phyloP scores from a whole-genome alignment of 1,139 yeast species.

The Yamadazyma friedrichii region DNA sequence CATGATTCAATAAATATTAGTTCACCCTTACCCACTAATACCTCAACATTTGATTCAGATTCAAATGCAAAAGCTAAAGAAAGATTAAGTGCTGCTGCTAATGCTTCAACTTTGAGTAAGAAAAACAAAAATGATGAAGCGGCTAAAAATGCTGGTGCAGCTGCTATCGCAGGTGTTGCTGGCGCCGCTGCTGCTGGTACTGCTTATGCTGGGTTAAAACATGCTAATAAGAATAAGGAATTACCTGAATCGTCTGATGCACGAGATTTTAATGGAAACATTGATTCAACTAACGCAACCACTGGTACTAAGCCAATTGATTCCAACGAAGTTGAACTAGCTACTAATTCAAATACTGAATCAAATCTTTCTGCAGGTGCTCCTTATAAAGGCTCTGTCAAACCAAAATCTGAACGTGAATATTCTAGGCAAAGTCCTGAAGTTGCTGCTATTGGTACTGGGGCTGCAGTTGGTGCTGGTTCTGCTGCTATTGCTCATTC shows the following conservation, averaged over 20 bases:
- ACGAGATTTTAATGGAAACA: neutral
- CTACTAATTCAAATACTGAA: neutral
- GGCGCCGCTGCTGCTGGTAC: constrained; percentile 15
- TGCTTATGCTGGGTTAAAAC: constrained; percentile 13
- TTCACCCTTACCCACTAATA: constrained; percentile 6
- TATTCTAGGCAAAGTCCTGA: neutral
- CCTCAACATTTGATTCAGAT: constrained; percentile 1
- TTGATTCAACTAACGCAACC: neutral
- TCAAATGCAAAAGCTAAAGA: constrained; percentile 9
- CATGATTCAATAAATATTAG: constrained; percentile 3
- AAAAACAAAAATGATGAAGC: neutral
- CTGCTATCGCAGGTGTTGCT: constrained; percentile 9
- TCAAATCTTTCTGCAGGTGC: too few species aligned
- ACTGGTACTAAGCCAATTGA: neutral
- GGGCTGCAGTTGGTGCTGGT: constrained; percentile 1
- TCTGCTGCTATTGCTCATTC: neutral
- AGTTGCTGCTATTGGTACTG: constrained; percentile 1
- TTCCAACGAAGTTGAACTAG: neutral
- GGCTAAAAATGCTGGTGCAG: neutral
- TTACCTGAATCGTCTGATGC: neutral
- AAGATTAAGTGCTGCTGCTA: constrained; percentile 13
- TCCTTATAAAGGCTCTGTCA: too few species aligned
- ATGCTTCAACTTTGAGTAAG: constrained; percentile 1
- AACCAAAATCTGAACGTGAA: neutral
- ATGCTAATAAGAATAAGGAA: constrained; percentile 2